Evolutionary conservation across 1,284 basidiomycete genomes (phyloP).

Genomic region (Malassezia restricta): DNA sequence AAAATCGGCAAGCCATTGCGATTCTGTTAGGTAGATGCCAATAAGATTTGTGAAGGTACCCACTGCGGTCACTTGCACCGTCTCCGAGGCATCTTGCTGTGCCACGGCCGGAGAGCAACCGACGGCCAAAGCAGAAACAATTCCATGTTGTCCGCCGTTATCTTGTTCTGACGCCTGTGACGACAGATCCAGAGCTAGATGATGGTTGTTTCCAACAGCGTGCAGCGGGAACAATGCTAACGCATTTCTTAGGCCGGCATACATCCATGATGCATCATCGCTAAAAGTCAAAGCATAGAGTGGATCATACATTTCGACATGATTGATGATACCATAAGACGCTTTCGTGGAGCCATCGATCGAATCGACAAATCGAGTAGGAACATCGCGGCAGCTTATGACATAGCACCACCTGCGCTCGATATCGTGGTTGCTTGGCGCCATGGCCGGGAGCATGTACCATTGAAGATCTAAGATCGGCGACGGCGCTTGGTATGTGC

Average conservation of each 20-base stretch:
- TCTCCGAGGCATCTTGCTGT: background rate
- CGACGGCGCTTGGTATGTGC: slow-evolving; percentile 1
- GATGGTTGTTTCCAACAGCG: slow-evolving; percentile 5
- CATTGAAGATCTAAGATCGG: slow-evolving; percentile 10
- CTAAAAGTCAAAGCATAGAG: slow-evolving; percentile 4
- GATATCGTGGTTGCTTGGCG: background rate
- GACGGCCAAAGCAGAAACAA: slow-evolving; percentile 9
- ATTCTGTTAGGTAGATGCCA: slow-evolving; percentile 11
- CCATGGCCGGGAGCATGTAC: slow-evolving; percentile 1
- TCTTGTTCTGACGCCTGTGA: background rate
- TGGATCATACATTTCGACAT: slow-evolving; percentile 4
- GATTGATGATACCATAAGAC: slow-evolving; percentile 9
- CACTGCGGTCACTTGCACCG: slow-evolving; percentile 10
- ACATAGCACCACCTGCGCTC: slow-evolving; percentile 9
- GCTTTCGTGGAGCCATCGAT: background rate
- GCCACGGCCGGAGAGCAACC: slow-evolving; percentile 1
- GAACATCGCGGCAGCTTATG: slow-evolving; percentile 13
- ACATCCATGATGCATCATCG: slow-evolving; percentile 2
- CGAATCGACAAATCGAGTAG: slow-evolving; percentile 8
- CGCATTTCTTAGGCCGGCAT: slow-evolving; percentile 4
- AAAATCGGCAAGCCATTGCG: slow-evolving; percentile 3
- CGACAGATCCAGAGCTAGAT: slow-evolving; percentile 1
- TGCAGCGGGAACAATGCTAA: background rate
- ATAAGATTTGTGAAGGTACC: slow-evolving; percentile 3
- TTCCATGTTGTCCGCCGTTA: slow-evolving; percentile 1